phyloP scores from a whole-genome alignment of 1,139 yeast genomes.

The Suhomyces yuchorum region DNA sequence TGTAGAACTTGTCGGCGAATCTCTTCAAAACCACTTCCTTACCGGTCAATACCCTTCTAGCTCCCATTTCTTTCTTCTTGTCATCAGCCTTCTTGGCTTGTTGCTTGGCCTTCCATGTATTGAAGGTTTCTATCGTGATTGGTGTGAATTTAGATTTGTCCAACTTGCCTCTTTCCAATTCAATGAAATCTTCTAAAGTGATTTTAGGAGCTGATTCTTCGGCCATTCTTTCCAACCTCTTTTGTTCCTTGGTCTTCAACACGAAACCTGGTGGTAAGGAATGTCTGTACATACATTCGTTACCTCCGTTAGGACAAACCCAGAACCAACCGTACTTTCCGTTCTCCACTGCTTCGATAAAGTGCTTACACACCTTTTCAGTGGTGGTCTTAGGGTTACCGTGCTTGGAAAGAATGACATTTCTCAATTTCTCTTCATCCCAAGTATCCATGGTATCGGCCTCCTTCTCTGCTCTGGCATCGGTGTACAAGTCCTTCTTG shows the following conservation, averaged over 20 bases:
- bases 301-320: conserved; percentile 95
- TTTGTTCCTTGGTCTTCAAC: conserved; percentile 94
- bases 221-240: conserved; percentile 84
- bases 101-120: conserved; percentile 79
- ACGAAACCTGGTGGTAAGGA: conserved; percentile 98
- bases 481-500: conserved; percentile 92
- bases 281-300: conserved; percentile 91
- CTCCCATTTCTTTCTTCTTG: conserved; percentile 46
- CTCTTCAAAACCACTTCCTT: conserved; percentile 78
- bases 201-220: conserved; percentile 85
- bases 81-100: conserved; percentile 61
- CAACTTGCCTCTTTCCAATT: conserved; percentile 85
- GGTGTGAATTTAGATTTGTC: conserved; percentile 83
- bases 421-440: conserved; percentile 94
- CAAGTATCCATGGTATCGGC: conserved; percentile 92
- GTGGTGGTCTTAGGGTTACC: conserved; percentile 95
- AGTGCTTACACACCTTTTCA: conserved; percentile 89
- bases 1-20: conserved; percentile 62
- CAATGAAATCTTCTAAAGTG: conserved; percentile 93
- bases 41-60: conserved; percentile 64
- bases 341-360: conserved; percentile 95
- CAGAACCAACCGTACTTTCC: conserved; percentile 99
- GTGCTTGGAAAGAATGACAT: conserved; percentile 85
- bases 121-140: conserved; percentile 80
- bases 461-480: conserved; percentile 71